Evolutionary conservation across 2,329 filamentous ascomycete genomes (phyloP).

Genomic region (Nakataea oryzae): DNA sequence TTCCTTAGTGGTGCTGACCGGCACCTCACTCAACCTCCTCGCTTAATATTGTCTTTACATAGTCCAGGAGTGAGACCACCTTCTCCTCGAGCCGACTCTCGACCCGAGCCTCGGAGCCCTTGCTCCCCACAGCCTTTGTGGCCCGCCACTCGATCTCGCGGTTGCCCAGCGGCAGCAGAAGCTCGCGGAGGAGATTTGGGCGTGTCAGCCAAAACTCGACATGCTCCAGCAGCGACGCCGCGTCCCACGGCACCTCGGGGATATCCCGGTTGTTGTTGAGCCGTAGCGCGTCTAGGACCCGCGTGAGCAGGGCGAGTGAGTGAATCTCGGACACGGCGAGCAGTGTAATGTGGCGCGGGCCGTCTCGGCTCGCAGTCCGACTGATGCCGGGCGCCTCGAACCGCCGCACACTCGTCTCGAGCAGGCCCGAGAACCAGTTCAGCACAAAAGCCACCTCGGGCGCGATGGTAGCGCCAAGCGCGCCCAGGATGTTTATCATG

Average conservation of each 20-base stretch:
- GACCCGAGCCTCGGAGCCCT: constrained; percentile 26
- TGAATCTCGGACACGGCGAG: constrained; percentile 68
- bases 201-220: constrained; percentile 72
- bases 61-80: constrained; percentile 58
- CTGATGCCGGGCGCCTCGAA: constrained; percentile 53
- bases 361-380: constrained; percentile 28
- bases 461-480: constrained; percentile 71
- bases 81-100: constrained; percentile 67
- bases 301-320: constrained; percentile 64
- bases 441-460: constrained; percentile 79
- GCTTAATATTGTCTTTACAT: constrained; percentile 43
- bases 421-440: constrained; percentile 76
- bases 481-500: constrained; percentile 76
- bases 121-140: constrained; percentile 23
- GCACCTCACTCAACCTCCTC: constrained; percentile 33
- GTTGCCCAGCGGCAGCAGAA: constrained; percentile 62
- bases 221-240: constrained; percentile 62
- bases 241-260: constrained; percentile 65
- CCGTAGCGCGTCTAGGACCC: constrained; percentile 58
- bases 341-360: constrained; percentile 59
- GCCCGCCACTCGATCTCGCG: constrained; percentile 57
- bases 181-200: constrained; percentile 56
- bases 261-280: constrained; percentile 62
- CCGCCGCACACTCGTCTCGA: constrained; percentile 60
- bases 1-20: too few relatives aligned